Base-by-base conservation (phyloP, 2,329 filamentous ascomycete species). In the Pseudogymnoascus sp. region DNA sequence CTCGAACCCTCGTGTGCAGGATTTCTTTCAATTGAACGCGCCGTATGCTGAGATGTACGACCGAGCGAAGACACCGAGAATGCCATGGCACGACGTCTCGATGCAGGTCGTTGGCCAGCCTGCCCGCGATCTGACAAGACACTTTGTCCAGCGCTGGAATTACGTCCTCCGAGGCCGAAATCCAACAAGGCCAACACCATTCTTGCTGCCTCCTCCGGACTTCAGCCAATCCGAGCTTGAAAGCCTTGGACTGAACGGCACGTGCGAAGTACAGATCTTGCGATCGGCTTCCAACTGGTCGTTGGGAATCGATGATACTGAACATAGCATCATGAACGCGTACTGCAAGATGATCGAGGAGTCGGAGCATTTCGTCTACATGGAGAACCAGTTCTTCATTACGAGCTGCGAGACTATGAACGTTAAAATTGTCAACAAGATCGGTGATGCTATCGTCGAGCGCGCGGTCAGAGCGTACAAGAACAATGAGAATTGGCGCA, bases 41-140 rank as follows among this genome's bases (percentile, higher is more conserved):
- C 95, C 95, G 1, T 98, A 98, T 72, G 95, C 96, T 73, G 95
- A 99, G 76, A 98, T 98, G 95, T 99, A 98, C 72, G 92, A 98
- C 76, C 88, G 95, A 63, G 89, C 86, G 66, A 90, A 90, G 73
- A 85, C 93, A 16, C 92, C 95, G 1, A 83, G 95, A 67, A 99
- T 98, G 95, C 93, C 95, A 1, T 99, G 95, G 95, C 95, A 99
- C 72, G 95, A 99, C 75, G 92, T 99, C 67, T 87, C 89, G 2
- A 98, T 99, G 95, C 95, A 98, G 76, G 88, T 99, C 45, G 92
- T 98, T 48, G 95, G 95, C 3, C 95, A 98, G 74, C 95, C 95
- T 2, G 93, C 95, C 11, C 85, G 95, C 69, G 95, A 99, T 77
- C 79, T 98, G 67, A 97, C 93, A 1, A 86, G 95, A 21, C 95